phyloP scores from a whole-genome alignment of 192 early-diverging fungal genomes.

The Linnemannia exigua region DNA sequence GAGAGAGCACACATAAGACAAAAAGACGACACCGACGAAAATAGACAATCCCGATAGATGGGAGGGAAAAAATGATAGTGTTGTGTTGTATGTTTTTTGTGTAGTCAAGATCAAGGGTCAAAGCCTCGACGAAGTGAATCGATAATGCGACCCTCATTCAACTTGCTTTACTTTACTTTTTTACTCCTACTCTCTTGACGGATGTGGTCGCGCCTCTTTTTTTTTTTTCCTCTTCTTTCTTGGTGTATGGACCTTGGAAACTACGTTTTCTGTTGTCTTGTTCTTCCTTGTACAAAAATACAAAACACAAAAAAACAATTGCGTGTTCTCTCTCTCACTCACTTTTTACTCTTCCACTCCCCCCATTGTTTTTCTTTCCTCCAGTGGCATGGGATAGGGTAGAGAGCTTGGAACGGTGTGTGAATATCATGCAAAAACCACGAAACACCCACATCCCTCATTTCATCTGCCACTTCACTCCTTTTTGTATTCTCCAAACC shows the following conservation, averaged over 20 bases:
- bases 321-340: background rate
- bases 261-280: background rate
- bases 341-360: background rate
- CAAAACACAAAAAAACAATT: background rate
- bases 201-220: conserved; percentile 28
- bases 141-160: background rate
- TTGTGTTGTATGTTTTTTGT: background rate
- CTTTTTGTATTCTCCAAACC: background rate
- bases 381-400: background rate
- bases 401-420: conserved; percentile 17
- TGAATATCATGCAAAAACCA: conserved; percentile 48
- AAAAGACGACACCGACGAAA: background rate
- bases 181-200: background rate
- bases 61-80: background rate
- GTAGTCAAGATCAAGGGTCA: conserved; percentile 3
- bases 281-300: background rate
- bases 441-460: conserved; percentile 26
- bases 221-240: no score
- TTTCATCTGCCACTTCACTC: background rate
- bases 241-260: background rate
- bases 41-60: conserved; percentile 1
- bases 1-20: background rate
- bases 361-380: background rate
- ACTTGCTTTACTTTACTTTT: background rate
- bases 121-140: background rate